Base-by-base conservation (phyloP, 305 asterid species). In the Stenogyne calaminthoides region DNA sequence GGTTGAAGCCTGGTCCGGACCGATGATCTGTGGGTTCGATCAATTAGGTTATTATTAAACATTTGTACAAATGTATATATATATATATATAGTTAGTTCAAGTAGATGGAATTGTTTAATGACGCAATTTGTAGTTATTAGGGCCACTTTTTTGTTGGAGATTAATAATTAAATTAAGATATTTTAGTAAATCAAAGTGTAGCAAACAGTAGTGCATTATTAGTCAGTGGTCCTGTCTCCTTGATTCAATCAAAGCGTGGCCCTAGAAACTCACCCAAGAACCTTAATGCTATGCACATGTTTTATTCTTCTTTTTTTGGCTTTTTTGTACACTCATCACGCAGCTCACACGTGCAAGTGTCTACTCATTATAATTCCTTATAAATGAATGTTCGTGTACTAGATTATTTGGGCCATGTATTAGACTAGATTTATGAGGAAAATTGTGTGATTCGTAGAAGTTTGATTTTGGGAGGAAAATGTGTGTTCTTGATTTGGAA, bases 241-340 rank as follows among this genome's bases (percentile, higher is more conserved):
- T 85, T 86, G 91, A 88, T 90, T 86, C 97, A 83, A 86, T 86
- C 89, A 85, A 84, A 70, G 97, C 96, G 96, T 92, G 98, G 90
- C 88, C 82, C 88, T 92, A 74, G 97, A 84, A 80, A 83, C 64
- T 84, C 95, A 80, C 87, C 83, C 84, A 52, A 36, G 64, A 19
- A 22, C 80, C 88, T 77, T 83, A 83, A 80, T 88, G 97, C 94
- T 79, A 76, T 80, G 82, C 98, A 92, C 97, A 88, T 90, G 94
- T 77, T 82, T 84, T 80, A 89, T 86, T 89, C 88, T 86, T 82
- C 86, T 75, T 83, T 79, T n/a, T 88, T 87, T 84, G 89, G 83
- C 88, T 34, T 71, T 75, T 55, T 55, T 55, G 29, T 19, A 20
- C 57, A 76, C 76, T 76, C 37, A 34, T 49, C 56, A 49, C 56